Evolutionary conservation across 1,284 basidiomycete species (phyloP).

Genomic region (Apiotrichum siamense): DNA sequence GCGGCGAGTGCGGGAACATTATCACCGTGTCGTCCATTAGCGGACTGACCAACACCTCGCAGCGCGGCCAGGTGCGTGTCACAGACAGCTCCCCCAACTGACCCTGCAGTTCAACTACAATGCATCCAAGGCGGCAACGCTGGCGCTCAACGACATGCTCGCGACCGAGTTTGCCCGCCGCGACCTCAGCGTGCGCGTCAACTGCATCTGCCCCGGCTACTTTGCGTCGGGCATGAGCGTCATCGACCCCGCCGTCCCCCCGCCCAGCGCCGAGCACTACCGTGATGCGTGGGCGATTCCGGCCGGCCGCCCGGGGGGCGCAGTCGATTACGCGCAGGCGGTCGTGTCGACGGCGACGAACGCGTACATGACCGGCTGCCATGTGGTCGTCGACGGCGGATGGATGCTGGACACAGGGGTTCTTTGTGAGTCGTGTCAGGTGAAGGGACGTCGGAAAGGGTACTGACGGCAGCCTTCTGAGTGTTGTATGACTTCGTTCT

Average conservation of each 20-base stretch:
- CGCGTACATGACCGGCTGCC: constrained; percentile 40
- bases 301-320: constrained; percentile 39
- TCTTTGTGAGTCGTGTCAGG: background rate
- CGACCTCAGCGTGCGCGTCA: constrained; percentile 29
- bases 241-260: constrained; percentile 18
- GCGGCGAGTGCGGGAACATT: constrained; percentile 40
- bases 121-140: constrained; percentile 26
- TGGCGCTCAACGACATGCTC: constrained; percentile 24
- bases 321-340: constrained; percentile 42
- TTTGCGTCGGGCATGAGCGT: constrained; percentile 44
- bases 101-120: constrained; percentile 9
- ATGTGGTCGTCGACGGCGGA: constrained; percentile 42
- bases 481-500: no score
- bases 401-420: constrained; percentile 32
- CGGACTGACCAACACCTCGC: constrained; percentile 11
- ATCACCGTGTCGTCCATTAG: constrained; percentile 36
- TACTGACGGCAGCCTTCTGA: no score
- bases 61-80: constrained; percentile 3
- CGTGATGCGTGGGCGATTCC: constrained; percentile 37
- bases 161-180: constrained; percentile 27
- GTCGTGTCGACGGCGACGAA: constrained; percentile 22
- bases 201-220: constrained; percentile 24
- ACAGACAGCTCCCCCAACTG: background rate
- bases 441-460: no score
- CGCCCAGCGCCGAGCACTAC: constrained; percentile 19